These are phyloP conservation scores for Entomortierella beljakovae DNA, from an alignment of 192 early-diverging fungal species.

Conservation along the genomic window DNA sequence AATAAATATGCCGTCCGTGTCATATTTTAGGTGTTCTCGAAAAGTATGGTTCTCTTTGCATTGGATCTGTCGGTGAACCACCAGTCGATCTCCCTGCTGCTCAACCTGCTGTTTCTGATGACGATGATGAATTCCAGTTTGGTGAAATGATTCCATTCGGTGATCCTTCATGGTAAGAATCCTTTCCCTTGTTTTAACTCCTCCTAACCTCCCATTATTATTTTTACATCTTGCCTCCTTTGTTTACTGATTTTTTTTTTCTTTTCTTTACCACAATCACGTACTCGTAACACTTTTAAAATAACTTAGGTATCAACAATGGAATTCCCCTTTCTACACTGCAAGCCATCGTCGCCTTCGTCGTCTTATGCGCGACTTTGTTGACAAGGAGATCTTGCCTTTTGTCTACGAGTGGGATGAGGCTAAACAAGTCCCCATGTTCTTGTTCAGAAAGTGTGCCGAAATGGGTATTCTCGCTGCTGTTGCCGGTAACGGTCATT, in stretches of 20 bases:
- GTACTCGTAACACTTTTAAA: background rate
- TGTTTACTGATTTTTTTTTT: conserved; percentile 1
- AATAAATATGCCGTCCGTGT: no score
- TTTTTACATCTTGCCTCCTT: background rate
- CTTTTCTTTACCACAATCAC: background rate
- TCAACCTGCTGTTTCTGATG: conserved; percentile 31
- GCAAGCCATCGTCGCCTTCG: conserved; percentile 76
- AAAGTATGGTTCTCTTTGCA: conserved; percentile 71
- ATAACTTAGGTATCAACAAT: conserved; percentile 62
- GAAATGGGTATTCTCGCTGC: conserved; percentile 78
- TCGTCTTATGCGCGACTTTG: conserved; percentile 72
- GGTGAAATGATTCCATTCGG: conserved; percentile 83
- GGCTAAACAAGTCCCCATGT: conserved; percentile 78
- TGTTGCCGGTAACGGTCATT: conserved; percentile 62
- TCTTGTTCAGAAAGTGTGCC: conserved; percentile 79
- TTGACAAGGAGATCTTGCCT: conserved; percentile 85
- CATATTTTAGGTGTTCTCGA: conserved; percentile 60
- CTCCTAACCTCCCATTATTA: conserved; percentile 42
- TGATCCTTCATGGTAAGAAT: conserved; percentile 78
- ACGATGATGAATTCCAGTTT: conserved; percentile 67
- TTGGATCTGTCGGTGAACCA: conserved; percentile 70
- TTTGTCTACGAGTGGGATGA: conserved; percentile 87
- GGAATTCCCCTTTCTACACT: conserved; percentile 82
- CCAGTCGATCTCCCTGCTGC: conserved; percentile 38
- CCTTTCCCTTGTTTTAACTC: background rate